Percentiles rank a stretch among this genome's conserved stretches.
Evolutionary conservation across 2,329 filamentous ascomycete genomes (phyloP).

Genomic region (Hypocrella siamensis): DNA sequence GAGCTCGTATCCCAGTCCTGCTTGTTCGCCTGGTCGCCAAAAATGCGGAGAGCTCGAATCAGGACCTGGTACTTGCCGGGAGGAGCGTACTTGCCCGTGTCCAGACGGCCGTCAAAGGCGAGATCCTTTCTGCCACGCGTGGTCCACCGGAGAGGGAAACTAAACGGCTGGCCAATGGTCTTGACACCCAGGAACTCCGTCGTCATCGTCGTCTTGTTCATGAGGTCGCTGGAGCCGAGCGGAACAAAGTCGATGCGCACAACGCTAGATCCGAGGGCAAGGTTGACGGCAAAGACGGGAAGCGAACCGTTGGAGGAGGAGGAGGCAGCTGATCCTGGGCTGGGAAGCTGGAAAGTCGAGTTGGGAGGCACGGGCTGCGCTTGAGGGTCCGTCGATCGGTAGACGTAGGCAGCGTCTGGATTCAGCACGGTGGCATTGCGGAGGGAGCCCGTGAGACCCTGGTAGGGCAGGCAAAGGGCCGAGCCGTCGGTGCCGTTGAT

Average conservation of each 20-base stretch:
- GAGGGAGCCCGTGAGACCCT: slow-evolving; percentile 21
- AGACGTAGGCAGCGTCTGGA: slow-evolving; percentile 11
- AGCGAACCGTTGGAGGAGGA: slow-evolving; percentile 14
- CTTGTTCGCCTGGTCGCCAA: slow-evolving; percentile 26
- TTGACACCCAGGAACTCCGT: slow-evolving; percentile 20
- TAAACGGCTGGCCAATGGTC: slow-evolving; percentile 25
- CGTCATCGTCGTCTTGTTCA: slow-evolving; percentile 12
- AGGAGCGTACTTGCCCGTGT: slow-evolving; percentile 29
- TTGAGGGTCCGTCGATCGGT: slow-evolving; percentile 17
- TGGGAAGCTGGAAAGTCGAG: slow-evolving; percentile 25
- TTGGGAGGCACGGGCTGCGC: slow-evolving; percentile 13
- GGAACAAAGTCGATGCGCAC: slow-evolving; percentile 30
- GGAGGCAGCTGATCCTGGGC: slow-evolving; percentile 18
- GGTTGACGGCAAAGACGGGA: slow-evolving; percentile 22
- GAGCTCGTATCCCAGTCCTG: slow-evolving; percentile 31
- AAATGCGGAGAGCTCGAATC: slow-evolving; percentile 32
- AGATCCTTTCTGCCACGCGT: slow-evolving; percentile 10
- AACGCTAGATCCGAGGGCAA: slow-evolving; percentile 29
- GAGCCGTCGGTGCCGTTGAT: slow-evolving; percentile 21
- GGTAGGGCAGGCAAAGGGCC: slow-evolving; percentile 23
- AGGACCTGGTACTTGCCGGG: slow-evolving; percentile 33
- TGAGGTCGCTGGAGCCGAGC: slow-evolving; percentile 12
- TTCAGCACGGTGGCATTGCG: slow-evolving; percentile 13
- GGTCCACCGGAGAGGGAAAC: slow-evolving; percentile 21
- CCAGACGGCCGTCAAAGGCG: slow-evolving; percentile 30